Evolutionary conservation across 2,329 filamentous ascomycete species (phyloP).

Genomic region (Iodosphaeria phyllophila): DNA sequence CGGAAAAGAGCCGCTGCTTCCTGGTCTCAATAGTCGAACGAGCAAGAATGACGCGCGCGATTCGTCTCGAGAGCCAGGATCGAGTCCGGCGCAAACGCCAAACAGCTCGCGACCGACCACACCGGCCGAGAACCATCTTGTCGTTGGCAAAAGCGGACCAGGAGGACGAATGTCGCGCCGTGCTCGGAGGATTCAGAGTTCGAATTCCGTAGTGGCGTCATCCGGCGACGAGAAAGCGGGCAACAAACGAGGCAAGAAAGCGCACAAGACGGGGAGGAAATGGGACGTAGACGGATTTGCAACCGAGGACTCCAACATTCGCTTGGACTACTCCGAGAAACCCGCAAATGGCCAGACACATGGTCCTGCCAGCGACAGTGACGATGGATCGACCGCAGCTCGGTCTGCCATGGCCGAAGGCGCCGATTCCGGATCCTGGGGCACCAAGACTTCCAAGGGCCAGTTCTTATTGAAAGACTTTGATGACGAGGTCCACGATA

Average conservation of each 20-base stretch:
- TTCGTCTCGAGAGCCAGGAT: conserved; percentile 38
- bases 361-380: conserved; percentile 38
- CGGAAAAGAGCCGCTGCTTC: conserved; percentile 19
- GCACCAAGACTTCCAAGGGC: conserved; percentile 65
- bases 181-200: conserved; percentile 47
- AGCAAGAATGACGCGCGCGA: conserved; percentile 17
- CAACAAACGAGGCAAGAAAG: conserved; percentile 39
- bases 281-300: conserved; percentile 85
- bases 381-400: conserved; percentile 26
- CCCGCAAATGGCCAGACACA: conserved; percentile 24
- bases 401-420: conserved; percentile 47
- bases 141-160: conserved; percentile 58
- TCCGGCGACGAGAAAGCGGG: conserved; percentile 65
- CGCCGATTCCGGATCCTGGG: conserved; percentile 68
- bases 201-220: conserved; percentile 46
- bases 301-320: conserved; percentile 61
- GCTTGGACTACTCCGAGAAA: conserved; percentile 75
- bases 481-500: conserved; percentile 81
- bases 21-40: conserved; percentile 21
- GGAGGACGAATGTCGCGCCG: conserved; percentile 63
- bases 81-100: conserved; percentile 51
- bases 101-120: conserved; percentile 66
- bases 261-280: conserved; percentile 67
- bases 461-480: conserved; percentile 89
- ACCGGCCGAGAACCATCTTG: conserved; percentile 43